These are phyloP conservation scores for Cyphellophora attinorum DNA, from an alignment of 2,329 filamentous ascomycete genomes.

Conservation along the genomic window DNA sequence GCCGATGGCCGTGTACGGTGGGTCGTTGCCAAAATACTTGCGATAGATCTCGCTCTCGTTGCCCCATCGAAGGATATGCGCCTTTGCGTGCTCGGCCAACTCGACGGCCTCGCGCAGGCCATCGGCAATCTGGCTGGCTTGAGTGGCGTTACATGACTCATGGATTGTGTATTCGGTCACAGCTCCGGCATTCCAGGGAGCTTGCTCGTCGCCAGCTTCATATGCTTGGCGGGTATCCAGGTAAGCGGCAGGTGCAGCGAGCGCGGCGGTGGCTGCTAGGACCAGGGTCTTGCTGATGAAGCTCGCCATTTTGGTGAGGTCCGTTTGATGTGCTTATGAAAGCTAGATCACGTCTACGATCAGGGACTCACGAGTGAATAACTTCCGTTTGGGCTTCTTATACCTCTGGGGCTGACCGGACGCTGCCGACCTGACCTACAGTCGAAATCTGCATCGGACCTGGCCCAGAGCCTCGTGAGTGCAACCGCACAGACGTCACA, in stretches of 20 bases:
- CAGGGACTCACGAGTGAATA: too few relatives aligned
- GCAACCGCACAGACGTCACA: too few relatives aligned
- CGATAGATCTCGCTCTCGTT: slow-evolving; percentile 49
- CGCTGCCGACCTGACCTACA: too few relatives aligned
- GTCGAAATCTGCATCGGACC: too few relatives aligned
- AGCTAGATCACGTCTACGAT: too few relatives aligned
- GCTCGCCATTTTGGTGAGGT: slow-evolving; percentile 2
- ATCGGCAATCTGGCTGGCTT: slow-evolving; percentile 44
- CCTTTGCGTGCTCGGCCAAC: slow-evolving; percentile 51
- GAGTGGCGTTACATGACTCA: slow-evolving; percentile 55
- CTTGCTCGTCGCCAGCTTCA: neutral
- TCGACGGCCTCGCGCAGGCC: slow-evolving; percentile 50
- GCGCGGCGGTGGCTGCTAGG: slow-evolving; percentile 3
- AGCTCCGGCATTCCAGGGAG: slow-evolving; percentile 26
- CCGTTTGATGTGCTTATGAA: too few relatives aligned
- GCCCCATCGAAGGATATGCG: slow-evolving; percentile 44
- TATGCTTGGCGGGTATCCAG: slow-evolving; percentile 2
- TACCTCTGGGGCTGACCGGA: too few relatives aligned
- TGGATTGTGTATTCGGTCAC: slow-evolving; percentile 45
- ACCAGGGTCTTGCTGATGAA: slow-evolving; percentile 5
- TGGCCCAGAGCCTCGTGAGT: too few relatives aligned
- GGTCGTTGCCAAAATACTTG: slow-evolving; percentile 57
- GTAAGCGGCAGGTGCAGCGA: slow-evolving; percentile 2
- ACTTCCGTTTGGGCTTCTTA: too few relatives aligned
- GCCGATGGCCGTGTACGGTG: slow-evolving; percentile 50